phyloP scores from a whole-genome alignment of 2,329 filamentous ascomycete species.

The Nothophoma quercina region DNA sequence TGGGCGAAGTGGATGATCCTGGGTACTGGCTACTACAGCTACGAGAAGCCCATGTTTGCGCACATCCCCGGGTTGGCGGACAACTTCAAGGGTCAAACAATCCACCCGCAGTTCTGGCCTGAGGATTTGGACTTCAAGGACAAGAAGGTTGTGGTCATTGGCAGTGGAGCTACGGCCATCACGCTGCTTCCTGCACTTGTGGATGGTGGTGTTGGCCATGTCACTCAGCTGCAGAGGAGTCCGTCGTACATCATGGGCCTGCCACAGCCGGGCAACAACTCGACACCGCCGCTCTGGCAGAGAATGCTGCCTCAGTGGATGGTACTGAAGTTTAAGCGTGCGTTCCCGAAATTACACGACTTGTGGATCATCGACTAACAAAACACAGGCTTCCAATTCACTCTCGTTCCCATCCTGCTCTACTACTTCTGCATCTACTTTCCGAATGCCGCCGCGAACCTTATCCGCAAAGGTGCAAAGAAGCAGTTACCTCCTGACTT shows the following conservation, averaged over 20 bases:
- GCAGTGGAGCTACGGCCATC: constrained; percentile 79
- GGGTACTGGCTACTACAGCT: constrained; percentile 77
- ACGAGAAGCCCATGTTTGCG: constrained; percentile 66
- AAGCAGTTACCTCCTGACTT: constrained; percentile 60
- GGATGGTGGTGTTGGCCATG: constrained; percentile 65
- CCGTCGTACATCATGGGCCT: constrained; percentile 69
- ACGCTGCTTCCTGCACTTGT: constrained; percentile 77
- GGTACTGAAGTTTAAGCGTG: constrained; percentile 57
- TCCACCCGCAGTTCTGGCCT: constrained; percentile 82
- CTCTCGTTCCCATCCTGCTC: constrained; percentile 58
- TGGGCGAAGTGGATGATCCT: constrained; percentile 62
- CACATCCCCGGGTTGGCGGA: constrained; percentile 70
- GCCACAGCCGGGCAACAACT: constrained; percentile 51
- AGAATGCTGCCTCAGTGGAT: constrained; percentile 58
- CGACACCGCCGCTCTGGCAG: constrained; percentile 45
- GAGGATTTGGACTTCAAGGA: constrained; percentile 68
- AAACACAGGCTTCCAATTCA: constrained; percentile 54
- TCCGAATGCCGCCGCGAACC: constrained; percentile 57
- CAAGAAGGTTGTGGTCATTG: constrained; percentile 76
- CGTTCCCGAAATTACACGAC: not conserved
- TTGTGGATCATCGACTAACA: not conserved
- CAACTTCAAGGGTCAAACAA: constrained; percentile 67
- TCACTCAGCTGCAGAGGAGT: constrained; percentile 83
- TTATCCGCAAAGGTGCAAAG: constrained; percentile 58
- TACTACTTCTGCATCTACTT: constrained; percentile 62